phyloP scores from a whole-genome alignment of 2,329 filamentous ascomycete species.

The Neurospora sp. region DNA sequence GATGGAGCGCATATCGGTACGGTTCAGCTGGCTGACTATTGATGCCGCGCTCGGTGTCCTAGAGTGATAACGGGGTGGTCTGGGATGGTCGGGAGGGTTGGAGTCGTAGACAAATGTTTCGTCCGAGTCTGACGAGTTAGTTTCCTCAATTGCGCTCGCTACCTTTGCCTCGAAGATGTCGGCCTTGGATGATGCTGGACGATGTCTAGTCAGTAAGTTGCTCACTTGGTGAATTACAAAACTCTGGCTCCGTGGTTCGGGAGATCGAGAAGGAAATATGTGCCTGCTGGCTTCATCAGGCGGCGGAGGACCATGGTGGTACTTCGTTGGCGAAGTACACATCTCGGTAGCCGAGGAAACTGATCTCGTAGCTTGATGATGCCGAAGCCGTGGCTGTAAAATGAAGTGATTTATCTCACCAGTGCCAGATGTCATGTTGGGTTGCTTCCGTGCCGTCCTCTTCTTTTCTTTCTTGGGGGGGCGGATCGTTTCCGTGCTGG shows the following conservation, averaged over 20 bases:
- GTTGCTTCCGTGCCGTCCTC: conserved; percentile 57
- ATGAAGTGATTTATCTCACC: conserved; percentile 41
- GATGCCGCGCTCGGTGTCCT: conserved; percentile 92
- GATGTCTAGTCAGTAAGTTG: conserved; percentile 34
- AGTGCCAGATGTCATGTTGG: conserved; percentile 59
- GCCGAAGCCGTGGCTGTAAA: conserved; percentile 26
- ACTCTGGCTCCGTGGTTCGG: conserved; percentile 19
- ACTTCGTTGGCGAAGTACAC: conserved; percentile 26
- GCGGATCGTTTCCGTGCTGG: conserved; percentile 90
- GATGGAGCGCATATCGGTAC: conserved; percentile 51
- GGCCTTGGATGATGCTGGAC: conserved; percentile 79
- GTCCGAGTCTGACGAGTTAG: conserved; percentile 92
- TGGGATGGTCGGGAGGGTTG: conserved; percentile 68
- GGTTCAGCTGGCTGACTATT: conserved; percentile 61
- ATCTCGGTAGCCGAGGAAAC: conserved; percentile 22
- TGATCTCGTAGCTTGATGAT: conserved; percentile 31
- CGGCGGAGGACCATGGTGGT: conserved; percentile 12
- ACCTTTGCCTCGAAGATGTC: conserved; percentile 98
- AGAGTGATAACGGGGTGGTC: conserved; percentile 75
- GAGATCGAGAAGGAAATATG: conserved; percentile 8
- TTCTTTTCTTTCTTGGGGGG: conserved; percentile 91
- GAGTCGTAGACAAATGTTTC: conserved; percentile 99
- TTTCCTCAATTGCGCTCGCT: conserved; percentile 89
- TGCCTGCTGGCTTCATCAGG: conserved; percentile 20
- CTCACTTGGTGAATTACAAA: conserved; percentile 29